These are phyloP conservation scores for Penicillium macrosclerotiorum DNA, from an alignment of 495 filamentous ascomycete genomes.

Conservation along the genomic window DNA sequence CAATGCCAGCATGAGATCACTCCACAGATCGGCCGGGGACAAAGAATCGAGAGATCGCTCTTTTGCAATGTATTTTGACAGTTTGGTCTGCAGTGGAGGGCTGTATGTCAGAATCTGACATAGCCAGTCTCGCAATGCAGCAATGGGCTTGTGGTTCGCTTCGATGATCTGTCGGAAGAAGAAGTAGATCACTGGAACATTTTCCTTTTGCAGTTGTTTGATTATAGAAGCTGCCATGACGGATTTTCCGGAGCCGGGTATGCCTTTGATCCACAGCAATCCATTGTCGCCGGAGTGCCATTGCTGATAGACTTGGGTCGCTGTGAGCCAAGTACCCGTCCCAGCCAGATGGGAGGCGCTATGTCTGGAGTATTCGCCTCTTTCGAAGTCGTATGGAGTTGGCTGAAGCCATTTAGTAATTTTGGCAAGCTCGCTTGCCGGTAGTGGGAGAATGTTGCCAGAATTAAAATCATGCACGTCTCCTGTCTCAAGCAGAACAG, in stretches of 20 bases:
- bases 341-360: neutral
- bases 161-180: constrained; percentile 11
- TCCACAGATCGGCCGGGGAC: constrained; percentile 21
- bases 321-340: neutral
- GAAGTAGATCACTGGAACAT: constrained; percentile 6
- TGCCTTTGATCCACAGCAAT: constrained; percentile 2
- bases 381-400: neutral
- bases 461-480: neutral
- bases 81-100: constrained; percentile 6
- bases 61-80: neutral
- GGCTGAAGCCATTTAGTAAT: neutral
- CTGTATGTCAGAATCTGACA: constrained; percentile 7
- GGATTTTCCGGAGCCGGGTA: neutral
- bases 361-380: neutral
- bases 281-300: neutral
- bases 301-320: neutral
- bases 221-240: constrained; percentile 5
- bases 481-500: too few relatives aligned
- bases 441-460: neutral
- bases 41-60: neutral
- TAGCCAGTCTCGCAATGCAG: constrained; percentile 6
- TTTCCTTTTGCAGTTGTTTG: neutral
- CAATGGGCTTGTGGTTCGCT: constrained; percentile 7
- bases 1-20: constrained; percentile 21
- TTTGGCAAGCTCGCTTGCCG: neutral